phyloP scores from a whole-genome alignment of 371 early-diverging fungal genomes.

The Actinomortierella ambigua region DNA sequence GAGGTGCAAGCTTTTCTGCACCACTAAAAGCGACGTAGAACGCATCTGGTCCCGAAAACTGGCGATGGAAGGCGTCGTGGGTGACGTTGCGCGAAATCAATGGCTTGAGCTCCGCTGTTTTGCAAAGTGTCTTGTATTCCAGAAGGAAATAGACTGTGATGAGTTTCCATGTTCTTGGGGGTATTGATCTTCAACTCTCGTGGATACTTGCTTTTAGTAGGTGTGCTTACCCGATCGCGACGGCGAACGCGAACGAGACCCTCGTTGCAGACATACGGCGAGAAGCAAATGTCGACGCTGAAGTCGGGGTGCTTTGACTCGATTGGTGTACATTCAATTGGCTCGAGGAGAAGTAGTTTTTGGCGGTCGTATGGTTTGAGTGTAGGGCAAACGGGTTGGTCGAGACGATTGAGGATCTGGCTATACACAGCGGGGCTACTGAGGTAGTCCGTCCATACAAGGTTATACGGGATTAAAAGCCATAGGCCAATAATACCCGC shows the following conservation, averaged over 20 bases:
- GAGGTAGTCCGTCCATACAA: background rate
- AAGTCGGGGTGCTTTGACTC: constrained; percentile 26
- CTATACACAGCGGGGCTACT: constrained; percentile 15
- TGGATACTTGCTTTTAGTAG: no score
- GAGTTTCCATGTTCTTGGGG: no score
- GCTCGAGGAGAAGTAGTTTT: constrained; percentile 28
- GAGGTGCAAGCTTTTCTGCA: constrained; percentile 37
- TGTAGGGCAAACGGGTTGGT: constrained; percentile 28
- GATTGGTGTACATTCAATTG: constrained; percentile 24
- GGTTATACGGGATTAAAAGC: background rate
- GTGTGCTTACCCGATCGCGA: constrained; percentile 26
- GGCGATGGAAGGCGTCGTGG: constrained; percentile 38
- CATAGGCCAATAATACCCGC: constrained; percentile 9
- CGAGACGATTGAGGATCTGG: constrained; percentile 23
- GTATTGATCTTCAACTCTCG: no score
- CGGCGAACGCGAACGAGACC: constrained; percentile 34
- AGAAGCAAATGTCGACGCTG: constrained; percentile 34
- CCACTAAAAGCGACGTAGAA: constrained; percentile 37
- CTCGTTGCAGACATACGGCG: constrained; percentile 34
- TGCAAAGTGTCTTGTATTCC: constrained; percentile 10
- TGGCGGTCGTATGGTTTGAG: constrained; percentile 38
- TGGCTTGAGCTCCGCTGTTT: constrained; percentile 17
- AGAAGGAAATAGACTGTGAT: no score
- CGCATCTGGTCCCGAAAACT: constrained; percentile 39
- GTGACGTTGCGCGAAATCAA: constrained; percentile 30